These are phyloP conservation scores for Claviceps sp. DNA, from an alignment of 2,329 filamentous ascomycete genomes.

Conservation along the genomic window DNA sequence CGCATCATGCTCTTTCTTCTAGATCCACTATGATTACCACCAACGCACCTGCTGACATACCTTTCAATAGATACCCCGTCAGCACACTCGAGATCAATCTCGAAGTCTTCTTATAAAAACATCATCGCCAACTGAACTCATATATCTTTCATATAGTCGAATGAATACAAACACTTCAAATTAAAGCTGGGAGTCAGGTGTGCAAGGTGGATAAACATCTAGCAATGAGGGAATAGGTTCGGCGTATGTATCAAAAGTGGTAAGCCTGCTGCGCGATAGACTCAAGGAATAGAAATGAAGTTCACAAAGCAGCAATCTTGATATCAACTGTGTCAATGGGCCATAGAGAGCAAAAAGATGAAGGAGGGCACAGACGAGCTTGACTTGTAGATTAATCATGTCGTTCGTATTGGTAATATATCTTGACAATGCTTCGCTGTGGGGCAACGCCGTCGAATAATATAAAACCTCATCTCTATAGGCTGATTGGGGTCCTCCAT, in stretches of 20 bases:
- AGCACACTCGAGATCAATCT: conserved; percentile 92
- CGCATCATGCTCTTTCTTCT: no score
- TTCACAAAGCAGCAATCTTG: neutral
- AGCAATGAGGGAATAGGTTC: neutral
- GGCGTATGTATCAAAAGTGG: no score
- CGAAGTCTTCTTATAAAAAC: conserved; percentile 69
- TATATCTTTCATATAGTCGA: no score
- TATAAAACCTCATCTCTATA: neutral
- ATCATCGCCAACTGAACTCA: no score
- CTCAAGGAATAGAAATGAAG: conserved; percentile 3
- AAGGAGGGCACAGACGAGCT: neutral
- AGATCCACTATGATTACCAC: no score
- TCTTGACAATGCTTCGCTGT: neutral
- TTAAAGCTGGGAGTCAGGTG: neutral
- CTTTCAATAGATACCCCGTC: conserved; percentile 57
- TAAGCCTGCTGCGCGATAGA: conserved; percentile 6
- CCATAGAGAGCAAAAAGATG: neutral
- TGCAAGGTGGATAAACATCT: neutral
- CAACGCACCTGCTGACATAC: neutral
- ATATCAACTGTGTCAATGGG: neutral
- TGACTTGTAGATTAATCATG: neutral
- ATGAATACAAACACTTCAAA: neutral
- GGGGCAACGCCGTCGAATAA: neutral
- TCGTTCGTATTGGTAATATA: neutral
- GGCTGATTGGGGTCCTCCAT: neutral